Evolutionary conservation across 208 protist genomes (phyloP).

Genomic region (Leishmania aethiopica): DNA sequence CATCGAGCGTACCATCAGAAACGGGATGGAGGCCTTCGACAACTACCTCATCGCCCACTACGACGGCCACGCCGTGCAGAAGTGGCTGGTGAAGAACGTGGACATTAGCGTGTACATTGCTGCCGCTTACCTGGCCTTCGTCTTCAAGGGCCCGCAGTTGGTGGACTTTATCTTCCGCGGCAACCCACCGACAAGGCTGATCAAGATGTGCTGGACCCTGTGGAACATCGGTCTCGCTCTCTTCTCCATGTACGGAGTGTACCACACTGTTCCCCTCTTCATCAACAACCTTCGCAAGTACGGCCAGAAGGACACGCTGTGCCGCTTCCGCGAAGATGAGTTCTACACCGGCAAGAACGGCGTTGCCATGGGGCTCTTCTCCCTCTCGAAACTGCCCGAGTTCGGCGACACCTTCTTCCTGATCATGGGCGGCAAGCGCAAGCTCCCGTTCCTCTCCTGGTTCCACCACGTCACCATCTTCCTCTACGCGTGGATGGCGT

Average conservation of each 20-base stretch:
- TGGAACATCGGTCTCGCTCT: slow-evolving; percentile 84
- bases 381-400: slow-evolving; percentile 76
- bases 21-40: slow-evolving; percentile 33
- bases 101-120: slow-evolving; percentile 45
- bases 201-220: slow-evolving; percentile 49
- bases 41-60: slow-evolving; percentile 26
- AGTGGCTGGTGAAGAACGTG: slow-evolving; percentile 36
- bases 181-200: slow-evolving; percentile 45
- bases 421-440: slow-evolving; percentile 61
- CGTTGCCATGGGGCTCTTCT: slow-evolving; percentile 62
- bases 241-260: slow-evolving; percentile 69
- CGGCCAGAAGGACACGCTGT: slow-evolving; percentile 43
- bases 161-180: slow-evolving; percentile 35
- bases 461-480: slow-evolving; percentile 91
- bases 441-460: slow-evolving; percentile 79
- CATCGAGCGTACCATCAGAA: not conserved
- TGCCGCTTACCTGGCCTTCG: slow-evolving; percentile 50
- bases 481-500: slow-evolving; percentile 88
- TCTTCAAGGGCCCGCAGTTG: slow-evolving; percentile 35
- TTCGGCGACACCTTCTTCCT: slow-evolving; percentile 78
- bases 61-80: slow-evolving; percentile 31
- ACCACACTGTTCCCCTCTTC: slow-evolving; percentile 50
- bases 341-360: slow-evolving; percentile 46
- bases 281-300: slow-evolving; percentile 28
- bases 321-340: slow-evolving; percentile 38